These are phyloP conservation scores for Calamus simplicifolius DNA, from an alignment of 176 grass and related monocot species.

Conservation along the genomic window DNA sequence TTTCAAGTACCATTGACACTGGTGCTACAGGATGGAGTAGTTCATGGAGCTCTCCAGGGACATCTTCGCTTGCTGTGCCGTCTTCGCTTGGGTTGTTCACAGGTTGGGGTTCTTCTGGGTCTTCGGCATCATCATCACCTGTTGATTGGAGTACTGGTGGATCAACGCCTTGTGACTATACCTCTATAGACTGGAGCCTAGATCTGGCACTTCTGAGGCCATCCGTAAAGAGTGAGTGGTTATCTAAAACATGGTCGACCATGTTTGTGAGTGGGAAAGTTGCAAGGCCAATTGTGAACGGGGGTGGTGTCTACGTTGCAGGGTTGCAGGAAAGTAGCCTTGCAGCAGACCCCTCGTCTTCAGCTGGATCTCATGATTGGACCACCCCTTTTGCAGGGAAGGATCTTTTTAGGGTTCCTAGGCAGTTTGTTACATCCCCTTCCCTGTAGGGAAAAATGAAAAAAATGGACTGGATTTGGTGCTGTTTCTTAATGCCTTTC, in stretches of 20 bases:
- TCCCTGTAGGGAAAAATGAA: neutral
- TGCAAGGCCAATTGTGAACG: conserved; percentile 28
- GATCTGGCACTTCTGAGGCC: conserved; percentile 63
- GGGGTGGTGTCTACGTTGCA: conserved; percentile 16
- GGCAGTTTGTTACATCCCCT: conserved; percentile 1
- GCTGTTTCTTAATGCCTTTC: too few relatives aligned
- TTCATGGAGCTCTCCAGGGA: conserved; percentile 40
- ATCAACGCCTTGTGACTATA: conserved; percentile 61
- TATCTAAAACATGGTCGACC: conserved; percentile 91
- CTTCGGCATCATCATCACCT: conserved; percentile 25
- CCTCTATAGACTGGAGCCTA: conserved; percentile 91
- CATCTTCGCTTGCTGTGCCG: conserved; percentile 38
- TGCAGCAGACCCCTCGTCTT: neutral
- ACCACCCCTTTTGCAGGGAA: conserved; percentile 8
- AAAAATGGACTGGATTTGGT: too few relatives aligned
- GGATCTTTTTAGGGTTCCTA: neutral
- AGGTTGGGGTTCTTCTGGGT: conserved; percentile 40
- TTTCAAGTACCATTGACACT: conserved; percentile 54
- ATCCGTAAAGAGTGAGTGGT: conserved; percentile 35
- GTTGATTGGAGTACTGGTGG: conserved; percentile 67
- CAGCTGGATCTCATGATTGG: neutral
- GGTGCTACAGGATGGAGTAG: conserved; percentile 60
- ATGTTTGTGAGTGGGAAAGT: conserved; percentile 88
- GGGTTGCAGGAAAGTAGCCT: conserved; percentile 38
- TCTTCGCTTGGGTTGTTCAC: conserved; percentile 66